Percentiles rank a stretch among this genome's conserved stretches.
Evolutionary conservation across 192 early-diverging fungal species (phyloP).

Genomic region (Backusella liffmaniae): DNA sequence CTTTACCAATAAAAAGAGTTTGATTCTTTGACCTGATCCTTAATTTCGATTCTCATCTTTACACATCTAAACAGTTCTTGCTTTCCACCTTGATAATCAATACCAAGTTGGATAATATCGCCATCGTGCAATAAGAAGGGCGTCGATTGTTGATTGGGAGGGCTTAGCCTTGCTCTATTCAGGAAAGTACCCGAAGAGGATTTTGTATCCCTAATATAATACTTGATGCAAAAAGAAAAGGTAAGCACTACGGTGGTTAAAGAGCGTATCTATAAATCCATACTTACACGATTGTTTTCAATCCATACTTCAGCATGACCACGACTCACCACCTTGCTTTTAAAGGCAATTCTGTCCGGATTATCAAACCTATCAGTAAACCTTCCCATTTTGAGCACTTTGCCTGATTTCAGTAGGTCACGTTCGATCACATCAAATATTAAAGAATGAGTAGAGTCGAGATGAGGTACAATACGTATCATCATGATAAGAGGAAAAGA

Average conservation of each 20-base stretch:
- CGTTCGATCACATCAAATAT: constrained; percentile 56
- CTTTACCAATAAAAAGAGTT: background rate
- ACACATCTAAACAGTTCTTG: constrained; percentile 94
- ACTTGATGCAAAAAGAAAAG: background rate
- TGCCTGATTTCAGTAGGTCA: constrained; percentile 24
- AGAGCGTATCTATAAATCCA: no score
- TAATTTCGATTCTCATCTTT: constrained; percentile 80
- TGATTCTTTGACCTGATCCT: constrained; percentile 23
- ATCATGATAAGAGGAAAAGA: background rate
- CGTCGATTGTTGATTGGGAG: constrained; percentile 80
- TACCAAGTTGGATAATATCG: constrained; percentile 94
- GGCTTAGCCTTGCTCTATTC: constrained; percentile 90
- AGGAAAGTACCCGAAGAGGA: constrained; percentile 98
- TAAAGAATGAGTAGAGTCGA: constrained; percentile 49
- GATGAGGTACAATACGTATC: constrained; percentile 57
- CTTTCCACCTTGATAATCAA: constrained; percentile 92
- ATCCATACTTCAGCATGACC: constrained; percentile 89
- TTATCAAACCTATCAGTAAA: constrained; percentile 39
- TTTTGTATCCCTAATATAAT: constrained; percentile 83
- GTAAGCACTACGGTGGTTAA: no score
- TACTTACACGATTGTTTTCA: constrained; percentile 52
- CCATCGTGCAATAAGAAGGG: constrained; percentile 83
- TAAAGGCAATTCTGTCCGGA: constrained; percentile 63
- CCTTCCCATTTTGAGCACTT: constrained; percentile 38
- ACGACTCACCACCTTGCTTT: constrained; percentile 82